Base-by-base conservation (phyloP, 164 flowering plant genomes). In the Annona cherimola region DNA sequence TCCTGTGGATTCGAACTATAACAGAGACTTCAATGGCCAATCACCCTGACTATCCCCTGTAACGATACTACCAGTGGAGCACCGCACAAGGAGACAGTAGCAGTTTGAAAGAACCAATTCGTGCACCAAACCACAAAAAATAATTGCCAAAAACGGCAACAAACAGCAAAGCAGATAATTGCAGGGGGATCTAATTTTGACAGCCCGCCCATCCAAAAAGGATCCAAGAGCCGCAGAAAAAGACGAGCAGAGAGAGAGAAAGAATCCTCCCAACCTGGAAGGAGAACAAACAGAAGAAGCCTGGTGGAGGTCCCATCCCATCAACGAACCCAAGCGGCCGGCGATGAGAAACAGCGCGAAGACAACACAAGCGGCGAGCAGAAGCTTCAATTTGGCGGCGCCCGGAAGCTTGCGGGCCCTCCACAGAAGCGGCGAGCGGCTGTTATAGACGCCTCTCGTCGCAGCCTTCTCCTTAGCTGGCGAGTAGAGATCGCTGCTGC, bases 381-480 rank as follows among this genome's bases (percentile, higher is more conserved):
- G 39, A 5, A 80, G 67, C 71, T 73, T 83, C n/a, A 61, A 71
- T 42, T 50, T 68, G 26, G 74, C 66, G 4, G 72, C 61, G 44
- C 69, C 72, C 42, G 76, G n/a, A 14, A 76, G 9, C 62, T 45
- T 66, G 55, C 82, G 74, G 40, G 71, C 64, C 45, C 87, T 79
- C 43, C 84, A 82, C 59, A 79, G 45, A 35, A 77, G 69, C 11
- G 74, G 74, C 3, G 75, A 74, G 59, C 86, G 81, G 71, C 69
- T 43, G 45, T n/a, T 69, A 72, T 73, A 82, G 11, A 46, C 79
- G 35, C 84, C 84, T 42, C 80, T 67, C 45, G 50, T 77, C 3
- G 84, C 78, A 1, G 86, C 86, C 78, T 87, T 87, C 76, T 85
- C 84, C 77, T 83, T 86, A 41, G 86, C 84, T 69, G 87, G 89